Evolutionary conservation across 805 yeast species (phyloP).

Genomic region (Saccharomycopsis oosterbeekiorum): DNA sequence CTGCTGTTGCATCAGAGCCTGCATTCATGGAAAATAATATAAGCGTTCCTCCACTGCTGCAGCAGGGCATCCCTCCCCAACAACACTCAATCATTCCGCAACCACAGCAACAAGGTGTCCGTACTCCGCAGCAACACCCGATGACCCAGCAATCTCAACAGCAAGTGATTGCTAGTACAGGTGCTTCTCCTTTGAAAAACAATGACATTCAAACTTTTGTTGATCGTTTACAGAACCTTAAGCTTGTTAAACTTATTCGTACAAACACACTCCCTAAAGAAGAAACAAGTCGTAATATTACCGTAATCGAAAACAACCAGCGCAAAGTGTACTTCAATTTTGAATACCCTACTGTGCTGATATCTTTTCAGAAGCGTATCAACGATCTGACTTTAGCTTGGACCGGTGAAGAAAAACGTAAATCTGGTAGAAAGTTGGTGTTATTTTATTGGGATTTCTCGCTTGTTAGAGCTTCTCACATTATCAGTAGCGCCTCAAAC

Average conservation of each 20-base stretch:
- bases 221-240: conserved; percentile 4
- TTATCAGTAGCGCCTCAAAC: conserved; percentile 20
- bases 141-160: neutral
- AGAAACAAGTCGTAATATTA: conserved; percentile 12
- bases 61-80: neutral
- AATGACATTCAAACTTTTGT: conserved; percentile 2
- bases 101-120: neutral
- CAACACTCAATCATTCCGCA: neutral
- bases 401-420: conserved; percentile 31
- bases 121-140: neutral
- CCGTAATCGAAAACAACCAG: conserved; percentile 11
- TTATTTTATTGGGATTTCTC: conserved; percentile 29
- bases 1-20: neutral
- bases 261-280: conserved; percentile 18
- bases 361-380: conserved; percentile 22
- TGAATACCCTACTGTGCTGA: conserved; percentile 18
- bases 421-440: conserved; percentile 36
- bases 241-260: conserved; percentile 13
- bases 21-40: neutral
- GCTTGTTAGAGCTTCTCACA: conserved; percentile 21
- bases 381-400: conserved; percentile 32
- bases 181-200: neutral
- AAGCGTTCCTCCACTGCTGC: neutral
- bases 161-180: neutral
- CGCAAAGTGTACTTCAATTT: conserved; percentile 18